Evolutionary conservation across 2,329 filamentous ascomycete species (phyloP).

Genomic region (Pseudopyrenochaeta lycopersici): DNA sequence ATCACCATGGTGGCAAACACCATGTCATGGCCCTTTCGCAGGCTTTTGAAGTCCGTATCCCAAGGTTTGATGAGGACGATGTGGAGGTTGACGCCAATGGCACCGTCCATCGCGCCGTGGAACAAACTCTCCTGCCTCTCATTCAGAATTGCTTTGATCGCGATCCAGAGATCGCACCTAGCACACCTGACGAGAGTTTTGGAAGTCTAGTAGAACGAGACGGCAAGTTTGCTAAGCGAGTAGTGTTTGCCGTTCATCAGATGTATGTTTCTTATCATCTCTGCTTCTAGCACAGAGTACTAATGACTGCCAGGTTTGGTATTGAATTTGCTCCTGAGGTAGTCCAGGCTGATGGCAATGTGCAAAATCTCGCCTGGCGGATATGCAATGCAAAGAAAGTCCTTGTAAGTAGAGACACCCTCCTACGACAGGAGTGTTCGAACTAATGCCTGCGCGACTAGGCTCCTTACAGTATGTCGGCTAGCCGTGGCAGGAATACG

Average conservation of each 20-base stretch:
- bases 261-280: slow-evolving; percentile 67
- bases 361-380: slow-evolving; percentile 90
- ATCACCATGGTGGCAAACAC: slow-evolving; percentile 93
- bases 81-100: slow-evolving; percentile 67
- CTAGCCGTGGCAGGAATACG: slow-evolving; percentile 52
- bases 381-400: slow-evolving; percentile 97
- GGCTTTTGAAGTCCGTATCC: slow-evolving; percentile 89
- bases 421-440: not conserved
- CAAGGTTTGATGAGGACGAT: slow-evolving; percentile 79
- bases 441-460: slow-evolving; percentile 20
- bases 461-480: slow-evolving; percentile 61
- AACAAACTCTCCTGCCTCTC: slow-evolving; percentile 79
- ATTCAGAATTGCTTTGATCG: slow-evolving; percentile 93
- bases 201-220: slow-evolving; percentile 86
- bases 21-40: slow-evolving; percentile 93
- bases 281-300: not conserved
- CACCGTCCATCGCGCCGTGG: slow-evolving; percentile 74
- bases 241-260: slow-evolving; percentile 92
- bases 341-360: slow-evolving; percentile 89
- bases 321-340: slow-evolving; percentile 95
- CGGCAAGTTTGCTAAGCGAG: slow-evolving; percentile 85
- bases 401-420: slow-evolving; percentile 72
- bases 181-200: slow-evolving; percentile 80
- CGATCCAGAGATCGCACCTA: slow-evolving; percentile 88
- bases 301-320: slow-evolving; percentile 68